A percentile compares a stretch with the other conserved stretches of the same genome.
Evolutionary conservation across 129 eudicot species (phyloP).

Genomic region (Kitagawia praeruptora): DNA sequence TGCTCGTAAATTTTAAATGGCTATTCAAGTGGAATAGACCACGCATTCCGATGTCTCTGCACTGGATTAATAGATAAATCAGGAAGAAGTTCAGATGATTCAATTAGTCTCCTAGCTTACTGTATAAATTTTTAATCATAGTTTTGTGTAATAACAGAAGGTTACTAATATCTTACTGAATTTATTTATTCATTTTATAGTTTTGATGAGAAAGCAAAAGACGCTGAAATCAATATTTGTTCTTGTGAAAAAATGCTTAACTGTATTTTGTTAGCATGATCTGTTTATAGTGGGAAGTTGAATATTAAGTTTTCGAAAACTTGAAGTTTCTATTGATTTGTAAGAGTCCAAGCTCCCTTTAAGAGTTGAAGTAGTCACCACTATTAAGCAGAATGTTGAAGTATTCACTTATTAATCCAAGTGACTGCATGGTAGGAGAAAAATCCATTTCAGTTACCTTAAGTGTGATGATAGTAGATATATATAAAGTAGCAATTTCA

Average conservation of each 20-base stretch:
- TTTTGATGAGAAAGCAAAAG: not conserved
- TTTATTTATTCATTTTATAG: not conserved
- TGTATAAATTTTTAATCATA: not conserved
- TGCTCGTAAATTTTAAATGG: conserved; percentile 36
- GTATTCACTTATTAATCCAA: not conserved
- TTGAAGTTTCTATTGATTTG: not conserved
- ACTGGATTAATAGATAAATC: not conserved
- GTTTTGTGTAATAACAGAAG: not conserved
- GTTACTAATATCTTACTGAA: not conserved
- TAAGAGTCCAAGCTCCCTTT: not conserved
- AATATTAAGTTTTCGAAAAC: not conserved
- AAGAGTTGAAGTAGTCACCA: not conserved
- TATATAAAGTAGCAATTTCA: too few relatives aligned
- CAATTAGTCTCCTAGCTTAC: not conserved
- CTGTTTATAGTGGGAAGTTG: not conserved
- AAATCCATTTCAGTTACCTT: not conserved
- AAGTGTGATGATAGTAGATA: not conserved
- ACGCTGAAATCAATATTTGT: not conserved
- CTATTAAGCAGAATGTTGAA: not conserved
- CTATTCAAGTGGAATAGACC: not conserved
- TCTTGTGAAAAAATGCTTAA: not conserved
- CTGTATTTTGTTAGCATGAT: not conserved
- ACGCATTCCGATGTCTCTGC: not conserved
- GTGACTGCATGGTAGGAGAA: not conserved
- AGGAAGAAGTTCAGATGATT: not conserved